Evolutionary conservation across 257 asterid species (phyloP).

Genomic region (Solanum etuberosum): DNA sequence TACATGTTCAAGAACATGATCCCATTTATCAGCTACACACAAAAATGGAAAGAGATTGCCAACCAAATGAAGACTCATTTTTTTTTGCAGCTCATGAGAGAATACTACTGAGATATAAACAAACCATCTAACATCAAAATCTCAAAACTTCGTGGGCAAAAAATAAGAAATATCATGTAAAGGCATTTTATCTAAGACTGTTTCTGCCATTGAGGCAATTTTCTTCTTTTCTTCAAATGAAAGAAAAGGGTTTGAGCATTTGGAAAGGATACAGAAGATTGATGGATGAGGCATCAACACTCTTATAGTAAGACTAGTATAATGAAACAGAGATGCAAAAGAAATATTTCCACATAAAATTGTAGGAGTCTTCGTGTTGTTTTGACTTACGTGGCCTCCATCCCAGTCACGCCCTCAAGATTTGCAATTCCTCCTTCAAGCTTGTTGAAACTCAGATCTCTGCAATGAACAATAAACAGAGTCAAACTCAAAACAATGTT

Average conservation of each 20-base stretch:
- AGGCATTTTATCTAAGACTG: neutral
- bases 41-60: neutral
- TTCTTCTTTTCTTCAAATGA: neutral
- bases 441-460: constrained; percentile 60
- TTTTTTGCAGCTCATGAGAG: neutral
- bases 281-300: neutral
- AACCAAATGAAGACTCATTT: neutral
- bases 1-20: neutral
- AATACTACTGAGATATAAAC: neutral
- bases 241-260: neutral
- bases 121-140: neutral
- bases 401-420: neutral
- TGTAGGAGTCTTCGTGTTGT: neutral
- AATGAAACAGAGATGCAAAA: neutral
- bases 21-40: neutral
- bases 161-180: neutral
- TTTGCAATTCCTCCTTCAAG: constrained; percentile 36
- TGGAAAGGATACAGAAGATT: neutral
- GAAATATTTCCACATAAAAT: neutral
- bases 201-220: neutral
- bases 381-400: constrained; percentile 28
- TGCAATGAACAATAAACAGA: constrained; percentile 8
- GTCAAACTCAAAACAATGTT: neutral
- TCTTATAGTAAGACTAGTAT: neutral
- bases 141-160: neutral